Evolutionary conservation across 2,329 filamentous ascomycete species (phyloP), one percentile per base, ranked within the genome.

Genomic region (Trichoderma arundinaceum): DNA sequence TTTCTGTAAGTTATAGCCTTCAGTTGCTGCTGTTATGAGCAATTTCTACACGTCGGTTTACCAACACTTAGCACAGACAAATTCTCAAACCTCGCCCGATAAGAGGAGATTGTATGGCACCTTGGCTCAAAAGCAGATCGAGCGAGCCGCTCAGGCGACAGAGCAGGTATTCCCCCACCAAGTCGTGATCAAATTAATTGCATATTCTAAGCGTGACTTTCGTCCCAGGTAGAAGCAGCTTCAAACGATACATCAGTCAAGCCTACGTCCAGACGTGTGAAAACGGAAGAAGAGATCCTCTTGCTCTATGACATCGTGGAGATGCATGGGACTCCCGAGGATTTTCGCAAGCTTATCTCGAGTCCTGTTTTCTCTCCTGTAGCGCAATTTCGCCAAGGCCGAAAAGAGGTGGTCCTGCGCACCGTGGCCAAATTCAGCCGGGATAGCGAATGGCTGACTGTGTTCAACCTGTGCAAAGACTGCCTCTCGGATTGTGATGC

Each of bases 51-150:
- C 15, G 4, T 13, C n/a, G 4, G 1, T 4, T 12, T n/a, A 61
- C 44, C 59, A 32, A 65, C 39, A 7, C 10, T 44, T 12, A 0
- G 1, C 22, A 46, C n/a, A 85, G 83, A 78, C 74, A 48, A 84
- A 80, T 69, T 71, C 78, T 2, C 82, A 84, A 65, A 80, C 79
- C 32, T 77, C 82, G 0, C 77, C 79, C 0, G 78, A 80, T 17
- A 86, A 85, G 72, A 80, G 77, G 65, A 82, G 81, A 66, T 74
- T 87, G 0, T 87, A 86, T 63, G 78, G 80, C 12, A 82, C 80
- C 69, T 74, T 87, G 15, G 80, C 83, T 0, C 71, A 81, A 17
- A 83, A 83, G 71, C 83, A 84, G 69, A 80, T 84, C 1, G 81
- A 85, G 66, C 78, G 81, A 56, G 83, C 82, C 3, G 82, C 82